Base-by-base conservation (phyloP, 1,139 yeast genomes). In the Saccharomyces hybrid region DNA sequence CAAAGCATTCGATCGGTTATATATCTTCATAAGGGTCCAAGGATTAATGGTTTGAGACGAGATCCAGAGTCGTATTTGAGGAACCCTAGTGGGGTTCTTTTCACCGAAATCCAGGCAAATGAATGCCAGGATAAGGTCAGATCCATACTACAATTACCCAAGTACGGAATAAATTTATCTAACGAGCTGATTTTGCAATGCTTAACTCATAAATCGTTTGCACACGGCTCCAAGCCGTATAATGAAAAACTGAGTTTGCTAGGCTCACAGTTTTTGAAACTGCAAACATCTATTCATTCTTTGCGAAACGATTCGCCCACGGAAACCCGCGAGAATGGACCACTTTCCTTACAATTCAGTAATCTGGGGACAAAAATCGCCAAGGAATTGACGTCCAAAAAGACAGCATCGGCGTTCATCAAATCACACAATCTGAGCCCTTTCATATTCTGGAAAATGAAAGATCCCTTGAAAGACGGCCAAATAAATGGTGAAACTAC, bases 121-220 rank as follows among this genome's bases (percentile, higher is more conserved):
- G 80, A 80, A 28, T 73, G 65, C 60, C 61, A 62, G 7, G 61
- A 59, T 20, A 56, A 55, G 42, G 63, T 68, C 25, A 59, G 61
- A 47, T 49, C 58, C 6, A 55, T 60, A 26, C 65, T 79, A 41
- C 70, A 75, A 6, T 73, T 77, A 27, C 63, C 68, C 28, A 59
- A 65, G 23, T 61, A 58, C 51, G 60, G 59, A 14, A 59, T 68
- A n/a, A 49, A 61, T 13, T 51, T 68, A 26, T 55, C 64, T 4
- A 63, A 64, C 51, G 57, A 58, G 5, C 63, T 87, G 56, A 75
- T 86, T 42, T 73, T 89, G 57, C 97, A 91, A 72, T 83, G 87
- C 38, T 74, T 90, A 64, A 90, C 97, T 9, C 97, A 91, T 73
- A 91, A 91, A 73, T 88, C 96, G 46, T 91, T 90, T 76, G 95